These are phyloP conservation scores for Chytriomyces hyalinus DNA, from an alignment of 192 early-diverging fungal genomes.

Conservation along the genomic window DNA sequence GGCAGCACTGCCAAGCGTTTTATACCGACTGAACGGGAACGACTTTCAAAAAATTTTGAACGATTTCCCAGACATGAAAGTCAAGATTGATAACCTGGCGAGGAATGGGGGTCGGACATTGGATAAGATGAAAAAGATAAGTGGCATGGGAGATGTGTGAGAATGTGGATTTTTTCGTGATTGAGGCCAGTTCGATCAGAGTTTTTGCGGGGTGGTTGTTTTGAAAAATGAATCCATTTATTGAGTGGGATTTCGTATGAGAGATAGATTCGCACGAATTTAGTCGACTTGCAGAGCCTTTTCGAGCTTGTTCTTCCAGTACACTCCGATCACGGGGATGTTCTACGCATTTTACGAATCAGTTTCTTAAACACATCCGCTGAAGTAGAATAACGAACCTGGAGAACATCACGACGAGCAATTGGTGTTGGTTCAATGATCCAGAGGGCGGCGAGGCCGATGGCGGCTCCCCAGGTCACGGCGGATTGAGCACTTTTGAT, in stretches of 20 bases:
- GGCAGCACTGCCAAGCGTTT: slow-evolving; percentile 6
- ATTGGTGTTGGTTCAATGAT: slow-evolving; percentile 55
- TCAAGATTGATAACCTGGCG: not conserved
- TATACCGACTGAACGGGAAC: slow-evolving; percentile 26
- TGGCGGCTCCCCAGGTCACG: slow-evolving; percentile 48
- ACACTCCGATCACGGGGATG: slow-evolving; percentile 50
- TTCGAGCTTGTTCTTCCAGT: slow-evolving; percentile 56
- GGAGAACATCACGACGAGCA: slow-evolving; percentile 44
- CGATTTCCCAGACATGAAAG: slow-evolving; percentile 36
- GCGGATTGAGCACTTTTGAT: slow-evolving; percentile 22
- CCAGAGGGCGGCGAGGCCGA: slow-evolving; percentile 45
- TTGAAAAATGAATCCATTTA: too few relatives aligned
- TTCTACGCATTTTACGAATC: slow-evolving; percentile 18
- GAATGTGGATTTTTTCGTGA: too few relatives aligned
- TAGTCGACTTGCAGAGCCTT: slow-evolving; percentile 36
- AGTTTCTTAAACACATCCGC: not conserved
- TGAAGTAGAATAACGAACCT: slow-evolving; percentile 21
- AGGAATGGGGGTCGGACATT: not conserved
- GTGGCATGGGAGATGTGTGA: not conserved
- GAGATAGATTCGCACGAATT: not conserved
- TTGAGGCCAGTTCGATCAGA: too few relatives aligned
- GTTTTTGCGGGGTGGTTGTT: too few relatives aligned
- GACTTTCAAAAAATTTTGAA: slow-evolving; percentile 26
- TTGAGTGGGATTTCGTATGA: too few relatives aligned
- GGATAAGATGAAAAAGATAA: slow-evolving; percentile 1